phyloP scores from a whole-genome alignment of 441 rosid species.

The Erysimum pusillum region DNA sequence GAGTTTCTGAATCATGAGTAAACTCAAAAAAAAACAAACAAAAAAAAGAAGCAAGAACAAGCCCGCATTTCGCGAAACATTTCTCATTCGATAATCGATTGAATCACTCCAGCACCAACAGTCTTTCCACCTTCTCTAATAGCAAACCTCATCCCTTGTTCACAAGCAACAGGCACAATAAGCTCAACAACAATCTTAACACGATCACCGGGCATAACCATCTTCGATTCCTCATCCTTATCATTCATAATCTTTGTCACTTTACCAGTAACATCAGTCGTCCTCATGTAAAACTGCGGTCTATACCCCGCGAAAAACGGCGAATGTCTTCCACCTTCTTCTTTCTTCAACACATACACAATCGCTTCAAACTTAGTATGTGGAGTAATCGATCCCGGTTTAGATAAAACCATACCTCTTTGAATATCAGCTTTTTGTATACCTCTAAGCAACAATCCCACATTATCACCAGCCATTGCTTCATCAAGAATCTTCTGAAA shows the following conservation, averaged over 20 bases:
- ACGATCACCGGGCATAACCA: conserved; percentile 98
- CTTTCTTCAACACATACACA: conserved; percentile 96
- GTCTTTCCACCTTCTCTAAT: conserved; percentile 99
- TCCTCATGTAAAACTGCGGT: conserved; percentile 97
- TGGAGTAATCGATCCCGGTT: conserved; percentile 83
- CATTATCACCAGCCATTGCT: conserved; percentile 93
- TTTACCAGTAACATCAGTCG: conserved; percentile 89
- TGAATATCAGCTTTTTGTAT: conserved; percentile 86
- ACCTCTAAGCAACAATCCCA: conserved; percentile 92
- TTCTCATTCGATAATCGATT: conserved; percentile 81
- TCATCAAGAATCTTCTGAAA: conserved; percentile 92
- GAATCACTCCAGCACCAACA: conserved; percentile 95
- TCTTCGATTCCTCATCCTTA: conserved; percentile 93
- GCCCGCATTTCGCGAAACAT: too few species aligned
- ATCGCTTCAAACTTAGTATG: conserved; percentile 79
- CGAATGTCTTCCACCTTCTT: conserved; percentile 97
- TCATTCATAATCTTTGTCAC: conserved; percentile 85
- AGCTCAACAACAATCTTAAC: conserved; percentile 97
- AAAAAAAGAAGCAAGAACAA: neutral
- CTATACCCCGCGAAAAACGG: conserved; percentile 90
- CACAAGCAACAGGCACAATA: conserved; percentile 94
- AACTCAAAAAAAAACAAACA: neutral
- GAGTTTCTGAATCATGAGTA: conserved; percentile 9
- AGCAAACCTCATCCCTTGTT: conserved; percentile 98
- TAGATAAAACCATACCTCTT: conserved; percentile 96